Evolutionary conservation across 805 yeast genomes (phyloP), one percentile per base, ranked within the genome.

Genomic region (Kodamaea leandrae): DNA sequence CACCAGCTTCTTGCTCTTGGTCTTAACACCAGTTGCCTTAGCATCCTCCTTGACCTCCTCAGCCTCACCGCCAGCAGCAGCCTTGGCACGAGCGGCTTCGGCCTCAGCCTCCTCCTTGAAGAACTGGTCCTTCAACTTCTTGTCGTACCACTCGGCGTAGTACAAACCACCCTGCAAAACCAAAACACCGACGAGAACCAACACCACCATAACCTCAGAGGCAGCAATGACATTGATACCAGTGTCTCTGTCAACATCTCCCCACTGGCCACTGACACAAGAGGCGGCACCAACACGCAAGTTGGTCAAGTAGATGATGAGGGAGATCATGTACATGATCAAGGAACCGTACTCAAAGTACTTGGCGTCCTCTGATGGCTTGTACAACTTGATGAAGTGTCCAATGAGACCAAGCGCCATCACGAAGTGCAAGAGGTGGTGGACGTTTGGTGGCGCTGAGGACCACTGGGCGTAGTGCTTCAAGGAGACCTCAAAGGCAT

Each of bases 141-240:
- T 46, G 51, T 70, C 74, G 42, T 80, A 84, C 76, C 79, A 74
- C 53, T 77, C 78, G 21, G 96, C 96, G 66, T 85, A 91, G 77
- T 85, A 87, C 55, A 91, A 75, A 26, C 97, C 97, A 39, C 78
- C 81, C 68, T 93, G 98, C 51, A 93, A 74, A 7, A 86, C 72
- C 32, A 89, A 64, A n/a, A 89, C 85, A 49, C 96, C 97, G 16
- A 78, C 57, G 39, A 90, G 68, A 13, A 85, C 71, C 40, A 87
- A 60, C 6, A 85, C 78, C 50, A 86, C 72, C 72, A 91, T 82
- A 27, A 83, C 75, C 63, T 83, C 83, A 20, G 93, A 82, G 4
- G 98, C 97, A 29, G 93, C 96, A 55, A 93, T 78, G 28, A 93
- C 96, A 49, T 86, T 87, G 54, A 91, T 65, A 21, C 98, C 98